A percentile compares a stretch with the other conserved stretches of the same genome.
Evolutionary conservation across 2,329 filamentous ascomycete genomes (phyloP).

Genomic region (Septoria petroselini): DNA sequence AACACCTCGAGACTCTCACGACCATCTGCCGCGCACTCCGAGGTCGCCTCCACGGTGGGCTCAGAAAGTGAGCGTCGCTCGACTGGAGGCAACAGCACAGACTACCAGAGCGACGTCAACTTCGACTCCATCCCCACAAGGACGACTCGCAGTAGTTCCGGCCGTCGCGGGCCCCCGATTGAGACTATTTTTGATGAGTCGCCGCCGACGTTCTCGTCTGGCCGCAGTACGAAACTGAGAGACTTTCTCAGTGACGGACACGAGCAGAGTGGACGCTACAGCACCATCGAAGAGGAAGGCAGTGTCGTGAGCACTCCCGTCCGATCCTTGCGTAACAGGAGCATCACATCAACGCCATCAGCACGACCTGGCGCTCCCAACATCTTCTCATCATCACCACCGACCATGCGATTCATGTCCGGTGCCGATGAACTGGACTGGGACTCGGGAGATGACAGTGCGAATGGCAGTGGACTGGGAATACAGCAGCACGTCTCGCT

Average conservation of each 20-base stretch:
- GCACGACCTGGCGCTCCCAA: slow-evolving; percentile 32
- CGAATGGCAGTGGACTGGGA: slow-evolving; percentile 34
- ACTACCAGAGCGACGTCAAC: slow-evolving; percentile 72
- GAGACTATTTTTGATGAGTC: slow-evolving; percentile 82
- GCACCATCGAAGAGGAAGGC: slow-evolving; percentile 52
- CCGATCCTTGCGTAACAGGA: slow-evolving; percentile 41
- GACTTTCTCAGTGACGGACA: slow-evolving; percentile 50
- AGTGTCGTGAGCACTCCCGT: slow-evolving; percentile 48
- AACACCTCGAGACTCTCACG: slow-evolving; percentile 37
- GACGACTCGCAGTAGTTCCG: slow-evolving; percentile 63
- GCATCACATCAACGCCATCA: slow-evolving; percentile 39
- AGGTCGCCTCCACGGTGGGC: slow-evolving; percentile 62
- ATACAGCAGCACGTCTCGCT: slow-evolving; percentile 37
- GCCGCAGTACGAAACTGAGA: slow-evolving; percentile 42
- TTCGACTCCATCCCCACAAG: slow-evolving; percentile 74
- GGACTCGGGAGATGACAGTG: slow-evolving; percentile 37
- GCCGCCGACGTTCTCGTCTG: slow-evolving; percentile 40
- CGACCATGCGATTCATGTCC: slow-evolving; percentile 41
- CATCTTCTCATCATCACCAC: slow-evolving; percentile 46
- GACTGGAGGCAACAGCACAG: slow-evolving; percentile 73
- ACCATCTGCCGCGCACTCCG: slow-evolving; percentile 56
- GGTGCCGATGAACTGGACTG: slow-evolving; percentile 37
- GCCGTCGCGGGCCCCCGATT: slow-evolving; percentile 65
- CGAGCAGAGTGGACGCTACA: slow-evolving; percentile 39
- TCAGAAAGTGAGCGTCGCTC: slow-evolving; percentile 68